phyloP scores from a whole-genome alignment of 2,329 filamentous ascomycete species.

The Ophiostoma ips region DNA sequence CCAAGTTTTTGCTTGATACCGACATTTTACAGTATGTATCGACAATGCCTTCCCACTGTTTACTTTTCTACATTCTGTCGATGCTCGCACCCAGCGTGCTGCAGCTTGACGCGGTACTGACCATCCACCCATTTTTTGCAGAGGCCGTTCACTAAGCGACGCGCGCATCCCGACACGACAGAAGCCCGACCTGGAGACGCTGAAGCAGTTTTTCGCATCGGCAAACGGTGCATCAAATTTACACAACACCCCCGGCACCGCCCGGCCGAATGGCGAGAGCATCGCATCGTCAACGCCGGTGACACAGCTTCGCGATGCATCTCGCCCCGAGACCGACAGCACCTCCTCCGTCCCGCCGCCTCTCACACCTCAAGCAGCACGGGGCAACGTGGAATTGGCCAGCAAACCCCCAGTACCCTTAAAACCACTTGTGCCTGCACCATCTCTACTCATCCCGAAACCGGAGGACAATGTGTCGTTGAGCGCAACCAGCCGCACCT shows the following conservation, averaged over 20 bases:
- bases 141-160: slow-evolving; percentile 37
- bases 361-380: neutral
- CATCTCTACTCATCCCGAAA: neutral
- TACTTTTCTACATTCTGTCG: slow-evolving; percentile 6
- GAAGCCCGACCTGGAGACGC: slow-evolving; percentile 28
- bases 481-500: neutral
- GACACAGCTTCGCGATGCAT: neutral
- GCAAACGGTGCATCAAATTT: slow-evolving; percentile 17
- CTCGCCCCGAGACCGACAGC: neutral
- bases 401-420: neutral
- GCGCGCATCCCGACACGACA: slow-evolving; percentile 36
- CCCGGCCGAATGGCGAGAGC: slow-evolving; percentile 4
- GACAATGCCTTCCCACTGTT: slow-evolving; percentile 9
- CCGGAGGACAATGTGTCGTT: neutral
- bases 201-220: slow-evolving; percentile 24
- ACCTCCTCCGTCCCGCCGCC: neutral
- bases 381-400: too few species aligned
- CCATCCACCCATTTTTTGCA: slow-evolving; percentile 19
- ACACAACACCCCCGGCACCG: slow-evolving; percentile 2
- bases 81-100: neutral
- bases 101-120: slow-evolving; percentile 11
- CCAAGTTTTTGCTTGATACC: slow-evolving; percentile 40
- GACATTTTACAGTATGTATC: slow-evolving; percentile 46
- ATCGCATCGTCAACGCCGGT: neutral
- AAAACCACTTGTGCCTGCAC: neutral